Percentiles rank a stretch among this genome's conserved stretches.
phyloP scores from a whole-genome alignment of 441 rosid species.

The Arabidopsis hybrid region DNA sequence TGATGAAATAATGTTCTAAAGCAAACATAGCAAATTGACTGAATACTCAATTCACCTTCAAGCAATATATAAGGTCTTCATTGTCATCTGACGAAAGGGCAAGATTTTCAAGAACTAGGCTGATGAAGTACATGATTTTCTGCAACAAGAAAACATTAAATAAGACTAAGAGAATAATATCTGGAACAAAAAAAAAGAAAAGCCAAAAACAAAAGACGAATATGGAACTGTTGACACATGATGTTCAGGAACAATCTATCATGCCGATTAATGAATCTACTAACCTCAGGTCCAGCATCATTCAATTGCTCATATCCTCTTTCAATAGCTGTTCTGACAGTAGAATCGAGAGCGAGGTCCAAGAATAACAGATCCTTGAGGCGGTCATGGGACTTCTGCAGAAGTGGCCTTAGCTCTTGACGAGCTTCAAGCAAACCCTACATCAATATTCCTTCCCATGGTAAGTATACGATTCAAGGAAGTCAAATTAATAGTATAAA shows the following conservation, averaged over 20 bases:
- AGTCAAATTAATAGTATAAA: constrained; percentile 12
- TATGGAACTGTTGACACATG: constrained; percentile 18
- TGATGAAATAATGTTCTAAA: constrained; percentile 11
- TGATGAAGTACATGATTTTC: constrained; percentile 88
- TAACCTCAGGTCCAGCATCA: constrained; percentile 86
- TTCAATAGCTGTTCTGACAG: constrained; percentile 96
- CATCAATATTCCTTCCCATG: constrained; percentile 23
- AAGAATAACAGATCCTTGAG: constrained; percentile 92
- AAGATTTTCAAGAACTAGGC: constrained; percentile 93
- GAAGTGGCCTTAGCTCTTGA: constrained; percentile 86
- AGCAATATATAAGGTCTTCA: constrained; percentile 91
- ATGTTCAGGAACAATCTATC: constrained; percentile 25
- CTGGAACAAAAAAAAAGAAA: constrained; percentile 30
- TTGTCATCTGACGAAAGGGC: constrained; percentile 92
- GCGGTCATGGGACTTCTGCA: constrained; percentile 73
- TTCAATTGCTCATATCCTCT: constrained; percentile 91
- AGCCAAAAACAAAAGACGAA: not conserved
- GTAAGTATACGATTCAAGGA: constrained; percentile 20
- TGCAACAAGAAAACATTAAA: constrained; percentile 48
- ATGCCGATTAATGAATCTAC: constrained; percentile 27
- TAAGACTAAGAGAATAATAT: constrained; percentile 16
- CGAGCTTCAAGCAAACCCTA: constrained; percentile 99
- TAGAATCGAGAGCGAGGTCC: constrained; percentile 94
- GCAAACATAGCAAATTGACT: constrained; percentile 16
- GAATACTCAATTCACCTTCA: constrained; percentile 74